A percentile compares a stretch with the other conserved stretches of the same genome.
phyloP scores from a whole-genome alignment of 257 asterid genomes.

The Rauvolfia tetraphylla region DNA sequence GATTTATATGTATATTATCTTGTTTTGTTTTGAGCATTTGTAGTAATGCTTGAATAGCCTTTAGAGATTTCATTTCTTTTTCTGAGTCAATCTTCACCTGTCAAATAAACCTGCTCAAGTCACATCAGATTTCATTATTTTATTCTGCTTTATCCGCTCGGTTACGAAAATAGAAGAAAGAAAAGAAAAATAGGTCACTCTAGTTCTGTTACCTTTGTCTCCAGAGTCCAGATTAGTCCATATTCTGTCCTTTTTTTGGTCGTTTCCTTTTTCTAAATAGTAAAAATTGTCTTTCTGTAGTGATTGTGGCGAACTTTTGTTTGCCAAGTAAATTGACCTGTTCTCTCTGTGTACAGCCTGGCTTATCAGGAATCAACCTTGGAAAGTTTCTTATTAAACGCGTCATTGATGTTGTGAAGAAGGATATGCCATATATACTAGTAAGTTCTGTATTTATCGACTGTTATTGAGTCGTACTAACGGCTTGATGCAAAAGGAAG shows the following conservation, averaged over 20 bases:
- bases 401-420: constrained; percentile 86
- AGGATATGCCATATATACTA: constrained; percentile 73
- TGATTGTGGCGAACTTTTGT: neutral
- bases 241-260: neutral
- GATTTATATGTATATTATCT: neutral
- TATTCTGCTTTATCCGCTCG: no score
- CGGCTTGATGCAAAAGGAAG: constrained; percentile 2
- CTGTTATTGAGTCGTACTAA: neutral
- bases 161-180: neutral
- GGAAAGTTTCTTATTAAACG: constrained; percentile 95
- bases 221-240: neutral
- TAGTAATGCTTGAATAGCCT: neutral
- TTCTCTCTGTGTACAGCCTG: constrained; percentile 60
- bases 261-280: neutral
- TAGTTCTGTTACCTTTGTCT: neutral
- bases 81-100: neutral
- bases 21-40: neutral
- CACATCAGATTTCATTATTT: neutral
- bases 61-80: neutral
- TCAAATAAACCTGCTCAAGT: neutral
- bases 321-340: constrained; percentile 13
- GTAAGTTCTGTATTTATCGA: constrained; percentile 44
- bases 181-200: neutral
- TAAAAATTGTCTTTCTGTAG: neutral
- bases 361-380: constrained; percentile 88